Evolutionary conservation across 1,139 yeast species (phyloP), one percentile per base, ranked within the genome.

Genomic region (Debaryomycetaceae sp.): DNA sequence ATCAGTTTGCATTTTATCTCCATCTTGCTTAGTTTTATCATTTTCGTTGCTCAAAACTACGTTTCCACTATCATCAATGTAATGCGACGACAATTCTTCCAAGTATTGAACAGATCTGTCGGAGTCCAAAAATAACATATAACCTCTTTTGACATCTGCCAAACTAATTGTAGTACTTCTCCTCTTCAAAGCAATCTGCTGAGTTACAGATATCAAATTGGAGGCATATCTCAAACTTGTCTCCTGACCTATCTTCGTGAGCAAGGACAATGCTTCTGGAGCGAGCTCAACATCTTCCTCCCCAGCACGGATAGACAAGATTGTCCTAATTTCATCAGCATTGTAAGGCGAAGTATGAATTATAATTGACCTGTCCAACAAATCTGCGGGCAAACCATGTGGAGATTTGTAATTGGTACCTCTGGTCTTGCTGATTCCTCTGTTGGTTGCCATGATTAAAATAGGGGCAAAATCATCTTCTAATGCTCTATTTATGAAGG

Each of bases 381-480:
- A 75, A 72, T 95, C 99, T 54, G 87, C 76, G 41, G 99, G 99
- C 52, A 95, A 75, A 7, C 99, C 99, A 65, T 95, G 99, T 27
- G 99, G 97, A 1, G 97, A 87, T 68, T 84, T 87, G 72, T 90
- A 89, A 63, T 81, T 85, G 30, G 99, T 90, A 43, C 99, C 99
- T 58, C 98, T 81, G 11, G 97, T 90, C 53, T 78, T 85, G 14
- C 97, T 81, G 47, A 93, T 80, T 41, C 99, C 99, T 63, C 98
- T 79, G 70, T 95, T 95, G 38, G 99, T 93, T 34, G 99, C 99
- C 98, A 95, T 93, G 49, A 95, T 87, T 42, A 95, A 97, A 61
- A 95, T 89, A 37, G 99, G 99, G 6, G 98, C 85, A 64, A 93
- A 85, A 53, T 91, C 98, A 66, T 90, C 97, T 70, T 95, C 99